Percentiles rank a stretch among this genome's conserved stretches.
Evolutionary conservation across 352 stramenopile genomes (phyloP).

Genomic region (Globisporangium middletonii): DNA sequence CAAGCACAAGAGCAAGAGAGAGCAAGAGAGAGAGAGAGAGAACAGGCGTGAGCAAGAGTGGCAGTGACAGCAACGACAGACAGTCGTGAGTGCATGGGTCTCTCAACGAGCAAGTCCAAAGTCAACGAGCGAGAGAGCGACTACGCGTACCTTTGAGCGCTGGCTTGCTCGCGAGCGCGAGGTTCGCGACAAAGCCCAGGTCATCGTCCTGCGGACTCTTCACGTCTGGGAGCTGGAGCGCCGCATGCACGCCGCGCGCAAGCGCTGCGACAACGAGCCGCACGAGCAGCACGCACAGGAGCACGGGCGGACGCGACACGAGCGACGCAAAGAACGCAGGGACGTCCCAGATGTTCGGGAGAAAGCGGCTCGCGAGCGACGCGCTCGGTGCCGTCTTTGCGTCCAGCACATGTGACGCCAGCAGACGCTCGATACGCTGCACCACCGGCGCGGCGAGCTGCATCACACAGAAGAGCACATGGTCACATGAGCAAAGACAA

Average conservation of each 20-base stretch:
- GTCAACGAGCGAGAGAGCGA: no score
- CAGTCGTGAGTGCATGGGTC: no score
- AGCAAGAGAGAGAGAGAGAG: no score
- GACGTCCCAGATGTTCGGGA: slow-evolving; percentile 50
- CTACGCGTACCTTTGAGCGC: slow-evolving; percentile 51
- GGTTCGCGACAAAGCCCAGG: slow-evolving; percentile 57
- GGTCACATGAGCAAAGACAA: no score
- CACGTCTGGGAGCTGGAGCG: slow-evolving; percentile 48
- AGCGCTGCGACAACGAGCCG: slow-evolving; percentile 42
- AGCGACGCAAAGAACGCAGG: slow-evolving; percentile 43
- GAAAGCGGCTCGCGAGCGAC: slow-evolving; percentile 22
- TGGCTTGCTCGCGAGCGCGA: slow-evolving; percentile 48
- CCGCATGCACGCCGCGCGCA: slow-evolving; percentile 27
- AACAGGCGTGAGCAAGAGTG: no score
- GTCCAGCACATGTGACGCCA: slow-evolving; percentile 30
- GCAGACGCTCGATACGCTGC: slow-evolving; percentile 48
- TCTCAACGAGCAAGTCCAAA: no score
- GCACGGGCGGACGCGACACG: slow-evolving; percentile 51
- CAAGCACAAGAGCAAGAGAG: no score
- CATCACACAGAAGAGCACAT: neutral
- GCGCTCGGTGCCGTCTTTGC: slow-evolving; percentile 19
- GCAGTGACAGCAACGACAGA: no score
- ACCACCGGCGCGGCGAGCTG: slow-evolving; percentile 3
- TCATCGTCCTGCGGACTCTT: slow-evolving; percentile 61
- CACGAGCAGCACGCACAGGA: slow-evolving; percentile 53